These are phyloP conservation scores for Cryptococcus sp. DNA, from an alignment of 1,284 basidiomycete species.

Conservation along the genomic window DNA sequence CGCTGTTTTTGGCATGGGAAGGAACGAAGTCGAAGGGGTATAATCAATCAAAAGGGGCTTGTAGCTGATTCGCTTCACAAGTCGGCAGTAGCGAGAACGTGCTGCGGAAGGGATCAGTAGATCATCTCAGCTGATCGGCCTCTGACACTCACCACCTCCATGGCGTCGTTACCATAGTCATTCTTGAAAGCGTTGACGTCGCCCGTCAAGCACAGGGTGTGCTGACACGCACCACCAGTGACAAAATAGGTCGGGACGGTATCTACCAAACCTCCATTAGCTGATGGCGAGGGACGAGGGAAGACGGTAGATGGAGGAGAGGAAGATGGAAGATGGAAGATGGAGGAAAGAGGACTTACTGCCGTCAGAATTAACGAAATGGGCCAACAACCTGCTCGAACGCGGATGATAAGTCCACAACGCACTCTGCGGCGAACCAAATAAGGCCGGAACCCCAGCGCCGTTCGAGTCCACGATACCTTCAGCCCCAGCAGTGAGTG, in stretches of 20 bases:
- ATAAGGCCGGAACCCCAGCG: not conserved
- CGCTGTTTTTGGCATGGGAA: not conserved
- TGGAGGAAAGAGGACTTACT: slow-evolving; percentile 11
- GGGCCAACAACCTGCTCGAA: slow-evolving; percentile 15
- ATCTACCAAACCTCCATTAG: slow-evolving; percentile 5
- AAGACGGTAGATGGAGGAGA: not conserved
- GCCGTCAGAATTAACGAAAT: slow-evolving; percentile 23
- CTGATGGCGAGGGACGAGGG: too few relatives aligned
- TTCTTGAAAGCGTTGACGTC: slow-evolving; percentile 28
- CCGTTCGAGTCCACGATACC: too few relatives aligned
- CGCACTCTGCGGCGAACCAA: slow-evolving; percentile 14
- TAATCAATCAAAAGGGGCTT: not conserved
- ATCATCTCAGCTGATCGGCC: not conserved
- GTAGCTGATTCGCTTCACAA: not conserved
- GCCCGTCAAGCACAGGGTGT: slow-evolving; percentile 28
- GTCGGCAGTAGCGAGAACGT: slow-evolving; percentile 14
- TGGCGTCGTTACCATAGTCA: slow-evolving; percentile 20
- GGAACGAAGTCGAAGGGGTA: slow-evolving; percentile 2
- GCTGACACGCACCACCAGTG: slow-evolving; percentile 28
- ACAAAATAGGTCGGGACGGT: slow-evolving; percentile 28
- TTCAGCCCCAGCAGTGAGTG: too few relatives aligned
- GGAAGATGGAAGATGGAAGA: not conserved
- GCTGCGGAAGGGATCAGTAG: not conserved
- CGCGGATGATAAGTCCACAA: slow-evolving; percentile 20
- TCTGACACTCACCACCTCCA: slow-evolving; percentile 24